phyloP scores from a whole-genome alignment of 1,284 basidiomycete genomes.

The Takashimella koratensis region DNA sequence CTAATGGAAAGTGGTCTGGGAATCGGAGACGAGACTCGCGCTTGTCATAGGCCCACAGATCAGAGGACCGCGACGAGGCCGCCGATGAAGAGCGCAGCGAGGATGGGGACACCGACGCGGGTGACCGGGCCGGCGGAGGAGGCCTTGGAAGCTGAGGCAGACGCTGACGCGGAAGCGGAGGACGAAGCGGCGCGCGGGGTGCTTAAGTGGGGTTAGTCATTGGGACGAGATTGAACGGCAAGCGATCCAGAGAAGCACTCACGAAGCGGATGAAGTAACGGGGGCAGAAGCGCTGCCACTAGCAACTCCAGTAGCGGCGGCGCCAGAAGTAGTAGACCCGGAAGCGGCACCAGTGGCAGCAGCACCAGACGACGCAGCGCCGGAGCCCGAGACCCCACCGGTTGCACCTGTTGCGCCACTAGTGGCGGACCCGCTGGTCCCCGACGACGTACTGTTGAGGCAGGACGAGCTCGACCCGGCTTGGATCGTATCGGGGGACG shows the following conservation, averaged over 20 bases:
- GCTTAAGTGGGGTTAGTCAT: neutral
- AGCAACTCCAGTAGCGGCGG: neutral
- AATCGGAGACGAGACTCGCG: no score
- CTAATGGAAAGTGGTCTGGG: no score
- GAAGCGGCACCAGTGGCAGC: neutral
- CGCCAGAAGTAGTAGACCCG: neutral
- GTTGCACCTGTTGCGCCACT: neutral
- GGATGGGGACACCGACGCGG: no score
- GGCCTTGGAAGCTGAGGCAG: neutral
- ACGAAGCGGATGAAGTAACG: neutral
- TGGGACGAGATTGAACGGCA: neutral
- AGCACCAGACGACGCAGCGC: neutral
- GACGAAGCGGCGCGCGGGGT: neutral
- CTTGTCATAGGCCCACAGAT: no score
- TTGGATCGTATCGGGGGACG: slow-evolving; percentile 57
- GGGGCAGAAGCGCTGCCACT: neutral
- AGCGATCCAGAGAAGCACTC: neutral
- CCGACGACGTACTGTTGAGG: slow-evolving; percentile 11
- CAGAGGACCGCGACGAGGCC: neutral
- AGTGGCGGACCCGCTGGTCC: slow-evolving; percentile 4
- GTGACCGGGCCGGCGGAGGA: neutral
- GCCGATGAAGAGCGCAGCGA: neutral
- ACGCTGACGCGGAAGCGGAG: neutral
- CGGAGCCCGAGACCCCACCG: slow-evolving; percentile 1
- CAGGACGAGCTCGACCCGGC: slow-evolving; percentile 47